These are phyloP conservation scores for Cinnamomum chago DNA, from an alignment of 164 flowering plant genomes.

Conservation along the genomic window DNA sequence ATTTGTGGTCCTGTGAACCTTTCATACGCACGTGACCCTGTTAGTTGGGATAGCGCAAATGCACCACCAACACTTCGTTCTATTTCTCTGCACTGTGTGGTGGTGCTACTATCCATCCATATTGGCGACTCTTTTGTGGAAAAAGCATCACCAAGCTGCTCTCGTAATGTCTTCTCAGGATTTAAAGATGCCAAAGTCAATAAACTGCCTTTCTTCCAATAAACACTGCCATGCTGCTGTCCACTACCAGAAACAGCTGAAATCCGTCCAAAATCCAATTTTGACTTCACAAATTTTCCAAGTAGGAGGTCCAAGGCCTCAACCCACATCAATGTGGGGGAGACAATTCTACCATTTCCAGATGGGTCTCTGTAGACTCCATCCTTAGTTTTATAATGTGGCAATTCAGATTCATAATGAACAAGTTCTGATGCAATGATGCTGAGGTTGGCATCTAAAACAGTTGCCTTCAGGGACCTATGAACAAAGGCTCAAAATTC, in stretches of 20 bases:
- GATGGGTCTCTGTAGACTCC: conserved; percentile 75
- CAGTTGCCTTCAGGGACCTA: conserved; percentile 94
- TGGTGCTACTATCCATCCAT: conserved; percentile 99
- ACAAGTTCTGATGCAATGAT: conserved; percentile 57
- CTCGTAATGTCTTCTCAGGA: conserved; percentile 44
- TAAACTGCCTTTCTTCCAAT: conserved; percentile 79
- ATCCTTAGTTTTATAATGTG: conserved; percentile 86
- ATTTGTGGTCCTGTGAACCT: conserved; percentile 92
- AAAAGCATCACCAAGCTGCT: conserved; percentile 63
- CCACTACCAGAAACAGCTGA: conserved; percentile 91
- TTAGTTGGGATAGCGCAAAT: conserved; percentile 60
- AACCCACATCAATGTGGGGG: conserved; percentile 96
- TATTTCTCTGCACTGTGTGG: conserved; percentile 74
- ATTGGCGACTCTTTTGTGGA: conserved; percentile 77
- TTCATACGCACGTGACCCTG: conserved; percentile 89
- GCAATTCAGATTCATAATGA: conserved; percentile 79
- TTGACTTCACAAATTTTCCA: conserved; percentile 43
- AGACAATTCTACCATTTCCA: conserved; percentile 75
- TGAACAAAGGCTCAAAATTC: neutral
- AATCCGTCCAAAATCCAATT: conserved; percentile 61
- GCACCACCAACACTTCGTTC: conserved; percentile 90
- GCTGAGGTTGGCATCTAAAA: conserved; percentile 70
- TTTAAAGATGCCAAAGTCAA: conserved; percentile 52
- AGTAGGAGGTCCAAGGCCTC: conserved; percentile 84
- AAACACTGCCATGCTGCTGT: conserved; percentile 98